These are phyloP conservation scores for Roridomyces roridus DNA, from an alignment of 768 basidiomycete genomes.

Conservation along the genomic window DNA sequence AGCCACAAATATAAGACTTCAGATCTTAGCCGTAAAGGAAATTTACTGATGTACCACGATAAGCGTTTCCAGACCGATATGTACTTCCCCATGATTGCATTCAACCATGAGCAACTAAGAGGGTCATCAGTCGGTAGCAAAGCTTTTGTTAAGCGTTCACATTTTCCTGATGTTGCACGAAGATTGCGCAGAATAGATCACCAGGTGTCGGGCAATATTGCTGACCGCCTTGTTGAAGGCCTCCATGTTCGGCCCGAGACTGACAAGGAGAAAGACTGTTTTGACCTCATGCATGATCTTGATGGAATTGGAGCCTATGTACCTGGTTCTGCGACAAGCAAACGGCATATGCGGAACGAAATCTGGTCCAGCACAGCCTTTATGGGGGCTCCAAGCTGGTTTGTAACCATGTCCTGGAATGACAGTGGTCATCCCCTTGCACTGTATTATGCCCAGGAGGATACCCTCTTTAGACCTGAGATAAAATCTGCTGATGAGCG, in stretches of 20 bases:
- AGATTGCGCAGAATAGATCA: constrained; percentile 30
- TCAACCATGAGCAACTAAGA: constrained; percentile 47
- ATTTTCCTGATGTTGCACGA: constrained; percentile 32
- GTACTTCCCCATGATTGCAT: constrained; percentile 39
- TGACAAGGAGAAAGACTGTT: constrained; percentile 40
- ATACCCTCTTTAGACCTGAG: neutral
- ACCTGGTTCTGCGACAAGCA: constrained; percentile 27
- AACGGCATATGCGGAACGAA: constrained; percentile 8
- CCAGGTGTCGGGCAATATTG: constrained; percentile 23
- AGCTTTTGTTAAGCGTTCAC: constrained; percentile 28
- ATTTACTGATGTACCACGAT: constrained; percentile 38
- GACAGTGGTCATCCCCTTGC: neutral
- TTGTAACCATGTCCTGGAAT: neutral
- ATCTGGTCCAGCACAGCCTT: constrained; percentile 2
- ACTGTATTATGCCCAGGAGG: neutral
- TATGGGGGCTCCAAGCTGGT: constrained; percentile 6
- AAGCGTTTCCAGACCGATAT: constrained; percentile 32
- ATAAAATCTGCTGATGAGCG: neutral
- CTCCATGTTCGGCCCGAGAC: constrained; percentile 31
- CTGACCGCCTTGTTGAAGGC: constrained; percentile 28
- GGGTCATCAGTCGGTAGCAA: constrained; percentile 32
- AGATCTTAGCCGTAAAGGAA: constrained; percentile 26
- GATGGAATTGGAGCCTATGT: constrained; percentile 40
- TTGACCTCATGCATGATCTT: constrained; percentile 37
- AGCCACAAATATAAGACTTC: constrained; percentile 28